Evolutionary conservation across 129 eudicot genomes (phyloP).

Genomic region (Lactuca saligna): DNA sequence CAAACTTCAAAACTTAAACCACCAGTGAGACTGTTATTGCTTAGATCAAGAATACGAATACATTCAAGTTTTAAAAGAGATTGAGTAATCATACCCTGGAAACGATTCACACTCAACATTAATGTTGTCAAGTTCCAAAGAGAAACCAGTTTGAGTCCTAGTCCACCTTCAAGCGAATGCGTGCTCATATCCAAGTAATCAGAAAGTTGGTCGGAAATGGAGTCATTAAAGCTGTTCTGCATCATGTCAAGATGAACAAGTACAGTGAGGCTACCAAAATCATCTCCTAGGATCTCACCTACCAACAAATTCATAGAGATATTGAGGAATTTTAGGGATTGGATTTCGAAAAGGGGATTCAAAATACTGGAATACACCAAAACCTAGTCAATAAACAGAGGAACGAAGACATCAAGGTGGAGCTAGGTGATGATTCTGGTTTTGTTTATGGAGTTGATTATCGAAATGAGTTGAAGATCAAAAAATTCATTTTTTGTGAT

Average conservation of each 20-base stretch:
- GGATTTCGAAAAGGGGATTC: constrained; percentile 20
- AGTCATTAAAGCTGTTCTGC: constrained; percentile 39
- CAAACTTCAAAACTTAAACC: background rate
- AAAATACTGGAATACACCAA: constrained; percentile 22
- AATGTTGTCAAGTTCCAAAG: constrained; percentile 30
- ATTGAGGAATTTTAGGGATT: too few species aligned
- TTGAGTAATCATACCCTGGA: background rate
- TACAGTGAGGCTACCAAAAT: constrained; percentile 44
- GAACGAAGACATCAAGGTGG: constrained; percentile 24
- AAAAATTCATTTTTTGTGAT: too few species aligned
- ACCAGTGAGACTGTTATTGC: too few species aligned
- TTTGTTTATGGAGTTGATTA: background rate
- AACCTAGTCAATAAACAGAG: background rate
- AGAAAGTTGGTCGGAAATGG: constrained; percentile 41
- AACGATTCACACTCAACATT: constrained; percentile 30
- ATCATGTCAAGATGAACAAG: constrained; percentile 50
- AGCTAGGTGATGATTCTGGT: background rate
- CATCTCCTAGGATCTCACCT: constrained; percentile 8
- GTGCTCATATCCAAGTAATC: constrained; percentile 41
- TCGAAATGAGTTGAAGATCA: too few species aligned
- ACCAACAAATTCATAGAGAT: too few species aligned
- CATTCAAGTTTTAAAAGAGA: too few species aligned
- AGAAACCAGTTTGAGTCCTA: constrained; percentile 27
- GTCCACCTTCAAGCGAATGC: constrained; percentile 35
- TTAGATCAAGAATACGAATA: too few species aligned